Evolutionary conservation across 169 alveolate species (phyloP).

Genomic region (Ichthyophthirius multifiliis): DNA sequence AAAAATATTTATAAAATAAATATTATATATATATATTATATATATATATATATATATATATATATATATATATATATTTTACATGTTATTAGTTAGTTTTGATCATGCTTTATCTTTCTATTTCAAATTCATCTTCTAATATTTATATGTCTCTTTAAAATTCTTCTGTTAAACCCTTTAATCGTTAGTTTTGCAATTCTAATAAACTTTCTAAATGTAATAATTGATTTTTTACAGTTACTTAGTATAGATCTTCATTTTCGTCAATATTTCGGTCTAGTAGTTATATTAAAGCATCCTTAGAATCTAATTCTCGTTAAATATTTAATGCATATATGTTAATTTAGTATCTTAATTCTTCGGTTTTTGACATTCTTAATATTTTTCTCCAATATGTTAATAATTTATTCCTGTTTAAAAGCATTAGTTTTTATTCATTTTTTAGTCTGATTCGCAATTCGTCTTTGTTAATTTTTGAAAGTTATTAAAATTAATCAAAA

Average conservation of each 20-base stretch:
- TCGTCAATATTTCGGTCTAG: slow-evolving; percentile 90
- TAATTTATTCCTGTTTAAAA: slow-evolving; percentile 78
- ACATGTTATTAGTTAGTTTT: slow-evolving; percentile 41
- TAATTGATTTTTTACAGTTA: slow-evolving; percentile 86
- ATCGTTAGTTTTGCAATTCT: slow-evolving; percentile 71
- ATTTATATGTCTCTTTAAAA: slow-evolving; percentile 77
- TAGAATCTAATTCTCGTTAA: slow-evolving; percentile 90
- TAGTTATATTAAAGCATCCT: slow-evolving; percentile 91
- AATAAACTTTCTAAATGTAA: slow-evolving; percentile 85
- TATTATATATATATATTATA: too few species aligned
- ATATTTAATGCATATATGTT: slow-evolving; percentile 86
- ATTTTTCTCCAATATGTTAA: slow-evolving; percentile 89
- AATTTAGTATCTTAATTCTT: slow-evolving; percentile 83
- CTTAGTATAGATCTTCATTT: slow-evolving; percentile 90
- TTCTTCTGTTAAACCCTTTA: slow-evolving; percentile 76
- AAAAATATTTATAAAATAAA: too few species aligned
- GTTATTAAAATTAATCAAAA: slow-evolving; percentile 1
- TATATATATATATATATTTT: too few species aligned
- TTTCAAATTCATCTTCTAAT: slow-evolving; percentile 74
- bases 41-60: too few species aligned
- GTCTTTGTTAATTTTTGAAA: slow-evolving; percentile 41
- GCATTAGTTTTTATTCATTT: slow-evolving; percentile 78
- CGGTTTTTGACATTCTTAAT: slow-evolving; percentile 90
- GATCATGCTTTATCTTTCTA: slow-evolving; percentile 61
- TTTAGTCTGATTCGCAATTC: slow-evolving; percentile 33